Evolutionary conservation across 129 eudicot species (phyloP), one percentile per base, ranked within the genome.

Genomic region (Ambrosia trifida): DNA sequence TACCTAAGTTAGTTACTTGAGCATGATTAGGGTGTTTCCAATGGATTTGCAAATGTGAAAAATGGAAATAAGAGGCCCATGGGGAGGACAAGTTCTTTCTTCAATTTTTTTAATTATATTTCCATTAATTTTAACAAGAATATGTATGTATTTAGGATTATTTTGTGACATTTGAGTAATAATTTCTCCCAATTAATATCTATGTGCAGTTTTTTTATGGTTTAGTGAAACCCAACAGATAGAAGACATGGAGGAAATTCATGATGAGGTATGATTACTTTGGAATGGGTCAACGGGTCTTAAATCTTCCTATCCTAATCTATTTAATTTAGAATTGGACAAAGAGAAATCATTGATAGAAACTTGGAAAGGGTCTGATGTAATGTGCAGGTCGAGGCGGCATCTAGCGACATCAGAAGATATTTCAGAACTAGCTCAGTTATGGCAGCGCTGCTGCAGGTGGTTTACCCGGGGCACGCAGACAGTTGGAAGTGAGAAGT

Each of bases 201-300:
- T 52, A 17, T 20, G 51, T 85, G 81, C 88, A 87, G 97, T 75
- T 90, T 90, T 85, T 85, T 87, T 90, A 60, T 90, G 97, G 97
- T 90, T 90, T 60, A 80, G 72, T 73, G 91, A 87, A 49, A 61
- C 83, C 30, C 79, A 83, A 40, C 77, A 75, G 61, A 82, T 76
- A 72, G 97, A 82, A 20, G 87, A 85, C 43, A 28, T 70, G 32
- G 83, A 69, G 31, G 97, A 83, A 45, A 40, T 90, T 53, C 74
- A 75, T 16, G 95, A 90, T 63, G 96, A 90, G 91, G 96, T 90
- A 66, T 43, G 40, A 35, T 13, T 3, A n/a, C 32, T 13, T 11
- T 44, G 70, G n/a, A n/a, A n/a, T n/a, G n/a, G n/a, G n/a, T n/a
- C n/a, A n/a, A n/a, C n/a, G n/a, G n/a, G n/a, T n/a, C n/a, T n/a